These are phyloP conservation scores for Leptographium galeiforme DNA, from an alignment of 2,329 filamentous ascomycete genomes.

Conservation along the genomic window DNA sequence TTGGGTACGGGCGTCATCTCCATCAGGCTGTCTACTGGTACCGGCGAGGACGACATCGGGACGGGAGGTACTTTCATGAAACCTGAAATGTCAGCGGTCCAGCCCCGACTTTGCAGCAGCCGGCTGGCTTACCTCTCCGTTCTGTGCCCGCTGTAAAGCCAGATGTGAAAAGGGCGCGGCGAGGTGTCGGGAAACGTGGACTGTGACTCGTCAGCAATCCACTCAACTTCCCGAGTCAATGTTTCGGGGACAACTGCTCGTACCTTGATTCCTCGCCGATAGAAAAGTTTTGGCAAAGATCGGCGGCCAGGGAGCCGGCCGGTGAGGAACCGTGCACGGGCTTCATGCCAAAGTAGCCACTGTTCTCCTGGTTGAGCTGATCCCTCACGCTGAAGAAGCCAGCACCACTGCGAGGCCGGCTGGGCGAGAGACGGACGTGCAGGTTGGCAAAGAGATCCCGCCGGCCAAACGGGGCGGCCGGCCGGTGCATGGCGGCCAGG, in stretches of 20 bases:
- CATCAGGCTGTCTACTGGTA: slow-evolving; percentile 62
- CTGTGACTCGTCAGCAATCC: slow-evolving; percentile 27
- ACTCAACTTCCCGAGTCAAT: no score
- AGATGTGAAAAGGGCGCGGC: slow-evolving; percentile 71
- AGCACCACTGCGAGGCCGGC: slow-evolving; percentile 25
- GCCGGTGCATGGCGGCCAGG: slow-evolving; percentile 81
- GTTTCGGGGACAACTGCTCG: slow-evolving; percentile 13
- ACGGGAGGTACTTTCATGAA: slow-evolving; percentile 74
- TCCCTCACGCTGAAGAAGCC: slow-evolving; percentile 68
- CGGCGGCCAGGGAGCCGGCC: slow-evolving; percentile 77
- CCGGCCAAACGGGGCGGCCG: slow-evolving; percentile 48
- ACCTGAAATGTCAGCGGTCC: slow-evolving; percentile 29
- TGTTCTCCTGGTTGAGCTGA: slow-evolving; percentile 36
- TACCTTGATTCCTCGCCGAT: slow-evolving; percentile 78
- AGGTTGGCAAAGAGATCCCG: slow-evolving; percentile 39
- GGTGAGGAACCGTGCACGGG: slow-evolving; percentile 76
- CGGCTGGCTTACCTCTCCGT: slow-evolving; percentile 41
- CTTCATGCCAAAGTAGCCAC: slow-evolving; percentile 68
- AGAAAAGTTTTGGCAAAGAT: slow-evolving; percentile 93
- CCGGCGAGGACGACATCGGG: slow-evolving; percentile 62
- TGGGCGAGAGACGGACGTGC: slow-evolving; percentile 33
- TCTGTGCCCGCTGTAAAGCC: slow-evolving; percentile 45
- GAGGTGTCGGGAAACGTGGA: slow-evolving; percentile 69
- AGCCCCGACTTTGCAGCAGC: slow-evolving; percentile 9
- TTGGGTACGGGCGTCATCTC: slow-evolving; percentile 88